Evolutionary conservation across 83 land plant species (phyloP), one percentile per base, ranked within the genome.

Genomic region (Picea engelmannii): DNA sequence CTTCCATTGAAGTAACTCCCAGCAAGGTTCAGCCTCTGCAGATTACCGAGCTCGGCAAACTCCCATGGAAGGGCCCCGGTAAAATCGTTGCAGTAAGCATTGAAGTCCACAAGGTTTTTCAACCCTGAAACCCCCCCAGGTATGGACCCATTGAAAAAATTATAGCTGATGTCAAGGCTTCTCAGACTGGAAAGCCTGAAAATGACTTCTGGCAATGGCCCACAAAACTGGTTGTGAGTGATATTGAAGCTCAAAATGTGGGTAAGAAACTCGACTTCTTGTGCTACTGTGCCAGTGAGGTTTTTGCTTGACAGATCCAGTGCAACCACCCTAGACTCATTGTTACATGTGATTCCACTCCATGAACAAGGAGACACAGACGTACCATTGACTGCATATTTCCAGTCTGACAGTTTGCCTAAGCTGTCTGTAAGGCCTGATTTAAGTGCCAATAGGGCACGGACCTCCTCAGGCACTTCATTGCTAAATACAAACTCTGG

Each of bases 1-100:
- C 7, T 66, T 7, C 94, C 98, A 8, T 64, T 44, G 71, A 95
- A 95, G 86, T 85, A 93, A 88, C 96, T 92, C 12, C 90, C 88
- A 38, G 90, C 88, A 21, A 92, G 83, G 82, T 89, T 86, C 1
- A 92, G 84, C 27, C 78, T 74, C 71, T 73, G 81, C 24, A 92
- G 88, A 2, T 80, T n/a, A 17, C 61, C 66, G 15, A 92, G 79
- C 71, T 80, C 31, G 5, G 90, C 87, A 61, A 92, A 49, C 5
- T 92, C 88, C 42, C 42, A n/a, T 5, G 94, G 94, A 78, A 92
- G 55, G 0, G 86, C 44, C 6, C 94, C 94, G 0, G 89, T 84
- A 80, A 92, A 89, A 83, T 89, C 87, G 83, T 92, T 92, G 78
- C 88, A 86, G 40, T 68, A 65, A 20, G 68, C 58, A 78, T 82